Evolutionary conservation across 75 land plant species (phyloP), one percentile per base, ranked within the genome.

Genomic region (Selaginella tamariscina): DNA sequence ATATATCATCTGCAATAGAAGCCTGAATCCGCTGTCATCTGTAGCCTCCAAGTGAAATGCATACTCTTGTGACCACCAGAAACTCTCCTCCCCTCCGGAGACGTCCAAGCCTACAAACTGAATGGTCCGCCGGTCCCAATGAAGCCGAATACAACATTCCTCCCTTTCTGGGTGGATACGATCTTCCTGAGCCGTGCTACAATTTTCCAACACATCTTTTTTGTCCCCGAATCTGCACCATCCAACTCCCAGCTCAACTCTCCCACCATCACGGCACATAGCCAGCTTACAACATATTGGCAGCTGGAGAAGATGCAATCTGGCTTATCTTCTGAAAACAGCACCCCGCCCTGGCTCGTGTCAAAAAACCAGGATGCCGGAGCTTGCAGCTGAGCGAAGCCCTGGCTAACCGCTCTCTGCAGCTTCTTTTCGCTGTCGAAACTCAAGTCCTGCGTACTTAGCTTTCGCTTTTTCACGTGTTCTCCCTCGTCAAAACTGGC

Each of bases 311-410:
- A 39, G 49, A 39, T 39, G 49, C 49, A 39, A 39, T 39, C 49
- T 39, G 49, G 49, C 49, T 39, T 39, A 39, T 39, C 49, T 39
- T 39, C 11, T 39, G 49, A 39, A 39, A 39, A 39, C 49, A 39
- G 15, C 49, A 39, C 49, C 49, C 49, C 49, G 49, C 49, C 49
- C 49, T 39, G 49, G 49, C 49, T 39, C 49, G 49, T 39, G 49
- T 39, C 49, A 15, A 39, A 39, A 39, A 39, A 39, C 49, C 49
- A 39, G 11, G 49, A 39, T 39, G 11, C 49, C 49, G 49, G 49
- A 39, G 49, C 49, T 39, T 39, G 49, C 49, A 39, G 49, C 49
- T 39, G 49, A 39, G 49, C 49, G 49, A 39, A 39, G 49, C 49
- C 49, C 49, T 39, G 49, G 49, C 49, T 39, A 39, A 39, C 49